Conservation (phyloP, 2,329 filamentous ascomycete genomes). For the Zymoseptoria crescenta region DNA sequence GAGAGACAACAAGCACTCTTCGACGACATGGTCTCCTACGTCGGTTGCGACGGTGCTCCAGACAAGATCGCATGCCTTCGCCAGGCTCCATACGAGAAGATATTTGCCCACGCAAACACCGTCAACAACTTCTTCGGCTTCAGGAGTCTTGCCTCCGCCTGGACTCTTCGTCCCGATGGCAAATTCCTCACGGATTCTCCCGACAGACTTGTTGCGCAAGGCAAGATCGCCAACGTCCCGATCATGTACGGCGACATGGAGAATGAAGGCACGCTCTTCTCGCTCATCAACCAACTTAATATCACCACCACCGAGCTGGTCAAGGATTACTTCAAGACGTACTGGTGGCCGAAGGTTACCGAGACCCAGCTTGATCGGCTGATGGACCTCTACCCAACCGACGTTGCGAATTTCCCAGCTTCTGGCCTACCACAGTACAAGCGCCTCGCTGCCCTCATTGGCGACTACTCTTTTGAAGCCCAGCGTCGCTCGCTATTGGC, state of each 20-base stretch:
- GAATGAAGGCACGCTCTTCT: conserved; percentile 14
- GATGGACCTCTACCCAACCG: conserved; percentile 9
- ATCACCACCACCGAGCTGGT: conserved; percentile 11
- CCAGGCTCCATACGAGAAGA: conserved; percentile 16
- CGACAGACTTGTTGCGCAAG: conserved; percentile 8
- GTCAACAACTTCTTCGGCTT: conserved; percentile 13
- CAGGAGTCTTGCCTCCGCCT: conserved; percentile 7
- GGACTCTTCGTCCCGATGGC: conserved; percentile 12
- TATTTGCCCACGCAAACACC: conserved; percentile 7
- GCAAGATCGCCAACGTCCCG: conserved; percentile 9
- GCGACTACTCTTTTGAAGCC: conserved; percentile 12
- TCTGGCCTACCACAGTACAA: conserved; percentile 9
- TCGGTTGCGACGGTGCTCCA: conserved; percentile 31
- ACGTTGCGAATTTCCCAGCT: conserved; percentile 1
- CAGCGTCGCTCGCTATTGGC: conserved; percentile 8
- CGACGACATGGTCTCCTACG: conserved; percentile 47
- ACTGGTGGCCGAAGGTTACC: conserved; percentile 12
- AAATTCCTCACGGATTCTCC: conserved; percentile 9
- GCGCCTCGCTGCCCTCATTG: conserved; percentile 10
- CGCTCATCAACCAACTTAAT: conserved; percentile 8
- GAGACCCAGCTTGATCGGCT: conserved; percentile 9
- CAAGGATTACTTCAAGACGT: conserved; percentile 13
- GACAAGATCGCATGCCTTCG: conserved; percentile 61
- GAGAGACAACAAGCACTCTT: conserved; percentile 34
- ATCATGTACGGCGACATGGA: conserved; percentile 11